Percentiles rank a stretch among this genome's conserved stretches.
Conservation (phyloP, 805 yeast genomes). For the Komagataella pseudopastoris region DNA sequence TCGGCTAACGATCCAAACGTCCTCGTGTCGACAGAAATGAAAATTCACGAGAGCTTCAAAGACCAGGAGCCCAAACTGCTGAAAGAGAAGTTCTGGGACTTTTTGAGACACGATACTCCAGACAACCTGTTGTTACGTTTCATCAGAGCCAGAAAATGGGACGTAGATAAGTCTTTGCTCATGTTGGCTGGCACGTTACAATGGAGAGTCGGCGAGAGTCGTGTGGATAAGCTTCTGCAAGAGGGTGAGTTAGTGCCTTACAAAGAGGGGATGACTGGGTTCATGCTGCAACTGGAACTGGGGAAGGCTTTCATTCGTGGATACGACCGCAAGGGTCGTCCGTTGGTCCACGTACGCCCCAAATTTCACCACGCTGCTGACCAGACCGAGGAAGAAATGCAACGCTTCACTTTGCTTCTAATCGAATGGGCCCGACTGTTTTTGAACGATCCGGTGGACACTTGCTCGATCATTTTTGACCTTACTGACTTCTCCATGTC, state of each 20-base stretch:
- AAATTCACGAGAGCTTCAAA: conserved; percentile 34
- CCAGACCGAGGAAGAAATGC: conserved; percentile 58
- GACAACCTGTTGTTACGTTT: conserved; percentile 71
- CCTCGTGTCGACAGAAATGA: conserved; percentile 16
- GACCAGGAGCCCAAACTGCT: conserved; percentile 38
- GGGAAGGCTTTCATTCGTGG: conserved; percentile 73
- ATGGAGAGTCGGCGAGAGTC: conserved; percentile 58
- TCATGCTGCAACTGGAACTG: conserved; percentile 39
- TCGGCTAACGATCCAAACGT: conserved; percentile 14
- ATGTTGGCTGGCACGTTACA: conserved; percentile 64
- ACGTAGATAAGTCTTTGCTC: conserved; percentile 46
- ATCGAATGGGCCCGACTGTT: conserved; percentile 78
- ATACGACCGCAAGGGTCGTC: conserved; percentile 57
- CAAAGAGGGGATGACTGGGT: conserved; percentile 27
- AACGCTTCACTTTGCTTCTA: conserved; percentile 57
- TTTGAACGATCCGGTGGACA: conserved; percentile 62
- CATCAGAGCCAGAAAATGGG: conserved; percentile 80
- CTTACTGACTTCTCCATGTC: conserved; percentile 74
- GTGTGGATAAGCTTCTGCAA: conserved; percentile 46
- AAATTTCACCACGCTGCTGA: conserved; percentile 57
- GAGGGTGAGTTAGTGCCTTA: conserved; percentile 62
- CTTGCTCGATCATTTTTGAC: conserved; percentile 78
- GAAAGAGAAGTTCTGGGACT: conserved; percentile 39
- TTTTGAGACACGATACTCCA: conserved; percentile 65
- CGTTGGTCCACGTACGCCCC: conserved; percentile 73